A percentile compares a stretch with the other conserved stretches of the same genome.
phyloP scores from a whole-genome alignment of 805 yeast genomes.

The Teunomyces stri region DNA sequence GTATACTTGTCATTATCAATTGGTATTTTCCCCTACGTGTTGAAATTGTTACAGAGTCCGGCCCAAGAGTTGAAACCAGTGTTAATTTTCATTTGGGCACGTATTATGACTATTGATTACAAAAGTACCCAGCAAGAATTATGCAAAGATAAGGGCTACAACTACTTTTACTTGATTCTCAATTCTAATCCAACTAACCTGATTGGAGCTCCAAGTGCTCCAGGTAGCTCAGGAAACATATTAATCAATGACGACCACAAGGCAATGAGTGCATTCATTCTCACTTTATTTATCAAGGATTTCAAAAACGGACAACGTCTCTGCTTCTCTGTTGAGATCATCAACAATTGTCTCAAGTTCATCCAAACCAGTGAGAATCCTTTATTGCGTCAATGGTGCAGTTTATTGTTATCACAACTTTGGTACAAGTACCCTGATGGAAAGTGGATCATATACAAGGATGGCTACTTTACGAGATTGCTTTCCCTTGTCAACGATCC shows the following conservation, averaged over 20 bases:
- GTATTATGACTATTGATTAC: constrained; percentile 94
- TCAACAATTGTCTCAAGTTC: constrained; percentile 63
- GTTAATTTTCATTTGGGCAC: constrained; percentile 93
- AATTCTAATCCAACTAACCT: constrained; percentile 39
- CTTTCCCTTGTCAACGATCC: constrained; percentile 72
- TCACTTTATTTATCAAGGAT: constrained; percentile 80
- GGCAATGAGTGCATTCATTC: constrained; percentile 92
- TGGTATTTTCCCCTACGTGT: constrained; percentile 93
- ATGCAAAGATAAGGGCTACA: constrained; percentile 85
- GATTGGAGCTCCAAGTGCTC: constrained; percentile 31
- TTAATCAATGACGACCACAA: constrained; percentile 76
- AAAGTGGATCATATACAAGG: constrained; percentile 64
- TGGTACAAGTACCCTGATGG: constrained; percentile 75
- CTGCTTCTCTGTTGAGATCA: constrained; percentile 71
- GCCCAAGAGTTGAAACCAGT: constrained; percentile 95
- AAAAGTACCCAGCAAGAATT: constrained; percentile 88
- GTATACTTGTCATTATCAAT: constrained; percentile 88
- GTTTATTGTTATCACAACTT: constrained; percentile 70
- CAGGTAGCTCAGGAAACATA: constrained; percentile 26
- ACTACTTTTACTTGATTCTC: constrained; percentile 79
- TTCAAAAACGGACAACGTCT: constrained; percentile 76
- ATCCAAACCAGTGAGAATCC: constrained; percentile 78
- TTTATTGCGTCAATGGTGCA: constrained; percentile 88
- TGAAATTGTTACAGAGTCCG: constrained; percentile 86
- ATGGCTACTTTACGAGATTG: constrained; percentile 57